phyloP scores from a whole-genome alignment of 192 early-diverging fungal genomes.

The Allomyces arbusculus region DNA sequence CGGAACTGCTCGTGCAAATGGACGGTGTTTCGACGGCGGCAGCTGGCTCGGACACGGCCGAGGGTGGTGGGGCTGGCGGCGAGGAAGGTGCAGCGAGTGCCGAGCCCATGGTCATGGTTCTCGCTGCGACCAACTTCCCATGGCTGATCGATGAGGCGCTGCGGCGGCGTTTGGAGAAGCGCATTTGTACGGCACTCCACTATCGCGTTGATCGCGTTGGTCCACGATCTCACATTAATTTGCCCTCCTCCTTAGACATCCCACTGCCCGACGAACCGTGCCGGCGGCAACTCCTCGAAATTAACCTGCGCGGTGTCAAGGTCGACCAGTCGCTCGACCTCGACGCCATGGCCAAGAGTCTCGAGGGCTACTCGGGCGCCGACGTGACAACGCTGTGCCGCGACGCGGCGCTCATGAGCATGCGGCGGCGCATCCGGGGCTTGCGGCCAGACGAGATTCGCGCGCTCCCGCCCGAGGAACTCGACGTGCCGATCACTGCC shows the following conservation, averaged over 20 bases:
- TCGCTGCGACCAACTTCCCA: slow-evolving; percentile 47
- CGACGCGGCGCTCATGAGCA: slow-evolving; percentile 18
- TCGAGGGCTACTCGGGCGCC: slow-evolving; percentile 37
- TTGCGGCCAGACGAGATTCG: slow-evolving; percentile 31
- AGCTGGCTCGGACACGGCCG: slow-evolving; percentile 6
- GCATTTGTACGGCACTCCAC: slow-evolving; percentile 20
- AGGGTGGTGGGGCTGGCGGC: slow-evolving; percentile 4
- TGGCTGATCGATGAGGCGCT: slow-evolving; percentile 49
- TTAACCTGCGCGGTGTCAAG: slow-evolving; percentile 26
- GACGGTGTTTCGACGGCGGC: slow-evolving; percentile 21
- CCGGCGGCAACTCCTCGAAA: slow-evolving; percentile 22
- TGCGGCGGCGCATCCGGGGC: slow-evolving; percentile 31
- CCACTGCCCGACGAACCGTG: slow-evolving; percentile 30
- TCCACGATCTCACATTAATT: background rate
- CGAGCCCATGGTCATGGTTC: slow-evolving; percentile 34
- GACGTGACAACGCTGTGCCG: slow-evolving; percentile 30
- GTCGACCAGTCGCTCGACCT: slow-evolving; percentile 20
- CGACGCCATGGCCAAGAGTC: slow-evolving; percentile 24
- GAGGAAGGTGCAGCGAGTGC: slow-evolving; percentile 3
- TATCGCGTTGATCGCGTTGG: no score
- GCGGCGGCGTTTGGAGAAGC: slow-evolving; percentile 34
- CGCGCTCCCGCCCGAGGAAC: slow-evolving; percentile 25
- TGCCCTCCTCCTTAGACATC: slow-evolving; percentile 4
- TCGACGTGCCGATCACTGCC: slow-evolving; percentile 26
- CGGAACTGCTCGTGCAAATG: slow-evolving; percentile 45